These are phyloP conservation scores for Torrubiellomyces zombiae DNA, from an alignment of 2,329 filamentous ascomycete species.

Conservation along the genomic window DNA sequence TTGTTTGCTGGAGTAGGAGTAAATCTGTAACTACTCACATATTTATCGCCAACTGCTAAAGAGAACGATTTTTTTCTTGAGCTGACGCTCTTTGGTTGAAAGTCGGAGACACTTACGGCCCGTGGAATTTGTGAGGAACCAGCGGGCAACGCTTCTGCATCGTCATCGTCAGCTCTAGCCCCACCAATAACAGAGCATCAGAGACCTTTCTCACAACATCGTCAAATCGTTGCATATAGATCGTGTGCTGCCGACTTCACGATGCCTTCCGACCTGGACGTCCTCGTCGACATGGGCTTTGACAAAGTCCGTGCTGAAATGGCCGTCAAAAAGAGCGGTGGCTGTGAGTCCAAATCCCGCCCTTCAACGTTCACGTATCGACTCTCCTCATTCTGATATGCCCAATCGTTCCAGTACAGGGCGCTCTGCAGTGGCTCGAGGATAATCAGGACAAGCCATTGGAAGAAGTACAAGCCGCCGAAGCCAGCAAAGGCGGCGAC, in stretches of 20 bases:
- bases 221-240: slow-evolving; percentile 2
- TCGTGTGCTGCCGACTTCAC: slow-evolving; percentile 22
- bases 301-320: slow-evolving; percentile 67
- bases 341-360: slow-evolving; percentile 36
- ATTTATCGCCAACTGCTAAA: no score
- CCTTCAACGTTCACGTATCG: no score
- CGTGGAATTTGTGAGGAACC: no score
- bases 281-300: slow-evolving; percentile 60
- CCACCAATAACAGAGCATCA: not conserved
- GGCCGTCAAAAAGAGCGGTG: slow-evolving; percentile 69
- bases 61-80: no score
- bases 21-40: no score
- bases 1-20: no score
- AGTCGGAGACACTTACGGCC: no score
- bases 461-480: slow-evolving; percentile 53
- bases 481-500: slow-evolving; percentile 20
- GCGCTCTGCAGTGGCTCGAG: slow-evolving; percentile 88
- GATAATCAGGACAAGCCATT: slow-evolving; percentile 75
- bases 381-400: slow-evolving; percentile 2
- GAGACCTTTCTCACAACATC: slow-evolving; percentile 3
- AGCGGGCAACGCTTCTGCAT: slow-evolving; percentile 6
- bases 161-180: slow-evolving; percentile 5
- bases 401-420: slow-evolving; percentile 45
- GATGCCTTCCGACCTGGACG: slow-evolving; percentile 41
- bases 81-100: no score